phyloP scores from a whole-genome alignment of 495 filamentous ascomycete species.

The Xylaria grammica region DNA sequence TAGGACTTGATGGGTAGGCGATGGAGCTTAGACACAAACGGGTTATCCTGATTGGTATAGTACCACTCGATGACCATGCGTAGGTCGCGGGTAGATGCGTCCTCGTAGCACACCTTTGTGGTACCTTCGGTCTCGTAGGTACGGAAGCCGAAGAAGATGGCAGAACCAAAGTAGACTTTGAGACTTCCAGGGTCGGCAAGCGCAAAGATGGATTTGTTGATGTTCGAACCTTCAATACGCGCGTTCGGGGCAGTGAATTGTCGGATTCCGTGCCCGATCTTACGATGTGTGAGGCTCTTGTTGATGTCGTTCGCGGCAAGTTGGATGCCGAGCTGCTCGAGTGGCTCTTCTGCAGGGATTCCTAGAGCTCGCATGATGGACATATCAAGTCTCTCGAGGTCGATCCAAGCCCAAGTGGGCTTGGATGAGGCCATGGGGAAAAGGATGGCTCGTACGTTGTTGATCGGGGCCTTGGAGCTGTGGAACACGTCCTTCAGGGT shows the following conservation, averaged over 20 bases:
- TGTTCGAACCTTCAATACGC: not conserved
- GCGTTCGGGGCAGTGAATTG: not conserved
- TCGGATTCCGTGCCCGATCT: conserved; percentile 18
- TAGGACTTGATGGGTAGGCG: not conserved
- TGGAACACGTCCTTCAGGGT: not conserved
- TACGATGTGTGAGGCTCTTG: conserved; percentile 5
- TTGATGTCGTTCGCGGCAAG: conserved; percentile 2
- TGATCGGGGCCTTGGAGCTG: not conserved
- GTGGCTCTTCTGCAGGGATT: not conserved
- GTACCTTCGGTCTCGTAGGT: not conserved
- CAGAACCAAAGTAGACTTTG: conserved; percentile 7
- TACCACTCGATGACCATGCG: conserved; percentile 17
- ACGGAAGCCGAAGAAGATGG: conserved; percentile 6
- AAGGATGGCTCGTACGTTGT: conserved; percentile 16
- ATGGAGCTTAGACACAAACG: not conserved
- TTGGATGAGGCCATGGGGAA: not conserved
- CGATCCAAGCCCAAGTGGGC: conserved; percentile 1
- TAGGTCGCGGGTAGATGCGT: conserved; percentile 7
- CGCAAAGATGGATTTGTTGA: conserved; percentile 14
- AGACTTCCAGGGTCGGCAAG: conserved; percentile 11
- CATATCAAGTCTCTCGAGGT: not conserved
- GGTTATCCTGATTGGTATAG: conserved; percentile 2
- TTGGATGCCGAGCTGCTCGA: not conserved
- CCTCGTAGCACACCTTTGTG: not conserved
- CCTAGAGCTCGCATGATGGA: not conserved